Evolutionary conservation across 176 grass and related monocot species (phyloP), one percentile per base, ranked within the genome.

Genomic region (Canna indica): DNA sequence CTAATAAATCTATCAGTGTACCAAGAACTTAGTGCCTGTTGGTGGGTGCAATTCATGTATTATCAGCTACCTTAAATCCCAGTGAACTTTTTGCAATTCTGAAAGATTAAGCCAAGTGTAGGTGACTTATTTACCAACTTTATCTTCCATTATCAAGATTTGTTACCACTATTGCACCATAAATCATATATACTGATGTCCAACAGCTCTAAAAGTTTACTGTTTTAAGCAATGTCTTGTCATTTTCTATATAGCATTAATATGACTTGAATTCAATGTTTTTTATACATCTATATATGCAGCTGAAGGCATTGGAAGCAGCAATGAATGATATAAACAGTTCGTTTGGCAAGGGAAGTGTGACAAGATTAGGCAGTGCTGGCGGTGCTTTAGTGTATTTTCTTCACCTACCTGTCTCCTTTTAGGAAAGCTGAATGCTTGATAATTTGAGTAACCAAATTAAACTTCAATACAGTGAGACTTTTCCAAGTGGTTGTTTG

Each of bases 241-340:
- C 13, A 31, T 71, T 42, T 27, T 18, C 32, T 71, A 16, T 17
- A 47, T n/a, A 36, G 39, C 60, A 17, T 45, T 31, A 17, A 52
- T 22, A 18, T 71, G 68, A 16, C 27, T 2, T 31, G 11, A 29
- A 47, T 57, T 76, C 0, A 26, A 25, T 72, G 2, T 18, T 61
- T 6, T 46, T 34, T n/a, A 68, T 76, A 31, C 52, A 25, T 68
- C 58, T 76, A 76, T 78, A 68, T 68, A 79, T 31, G 64, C 82
- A 99, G 94, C 84, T 93, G 83, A 99, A 99, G 78, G 86, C 84
- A 78, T 78, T 93, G 64, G 94, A 99, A 79, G 84, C 86, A 5
- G 94, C 86, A 39, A 99, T 99, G 94, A 99, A 78, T 80, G 94
- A 99, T 46, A 99, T 99, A 83, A 99, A 93, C 66, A 99, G 53